Evolutionary conservation across 495 filamentous ascomycete species (phyloP), one percentile per base, ranked within the genome.

Genomic region (Entonaema liquescens): DNA sequence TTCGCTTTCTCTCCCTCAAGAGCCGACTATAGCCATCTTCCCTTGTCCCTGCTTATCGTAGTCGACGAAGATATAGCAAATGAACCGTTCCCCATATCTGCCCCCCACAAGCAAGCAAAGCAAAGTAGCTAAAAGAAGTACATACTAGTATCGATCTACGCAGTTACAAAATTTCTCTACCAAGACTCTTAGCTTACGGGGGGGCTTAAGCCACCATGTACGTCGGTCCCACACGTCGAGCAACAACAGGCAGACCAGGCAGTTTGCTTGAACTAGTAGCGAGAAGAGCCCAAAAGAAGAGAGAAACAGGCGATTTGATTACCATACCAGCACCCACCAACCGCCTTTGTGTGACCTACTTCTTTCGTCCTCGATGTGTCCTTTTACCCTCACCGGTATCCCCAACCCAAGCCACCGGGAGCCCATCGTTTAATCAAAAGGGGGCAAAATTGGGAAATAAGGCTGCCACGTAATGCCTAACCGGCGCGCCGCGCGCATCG

Each of bases 271-370:
- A 60, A 21, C 42, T 47, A 47, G 42, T n/a, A 23, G 42, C 66
- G 44, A 58, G 52, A 19, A 35, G 19, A 12, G 15, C 15, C 31
- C 50, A 19, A 60, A 47, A 17, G 49, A 44, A 49, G 29, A 17
- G 28, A 13, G 28, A 53, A 53, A 11, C 28, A 25, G 50, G 31
- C 31, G 31, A 33, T 33, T 33, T 21, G 13, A 28, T n/a, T 53
- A 29, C 50, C 25, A 58, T 53, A n/a, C 5, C 29, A 65, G 40
- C 23, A 64, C 7, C 19, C n/a, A 21, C 47, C 54, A 55, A 31
- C 47, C 65, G 62, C 33, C n/a, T n/a, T 31, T 65, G 70, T 73
- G 62, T 42, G 61, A 69, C 70, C 70, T 73, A 23, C 70, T 66
- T 2, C 50, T 65, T 69, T 59, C 2, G 65, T 62, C 57, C 55